Base-by-base conservation (phyloP, 2,329 filamentous ascomycete species). In the Fusarium equiseti region DNA sequence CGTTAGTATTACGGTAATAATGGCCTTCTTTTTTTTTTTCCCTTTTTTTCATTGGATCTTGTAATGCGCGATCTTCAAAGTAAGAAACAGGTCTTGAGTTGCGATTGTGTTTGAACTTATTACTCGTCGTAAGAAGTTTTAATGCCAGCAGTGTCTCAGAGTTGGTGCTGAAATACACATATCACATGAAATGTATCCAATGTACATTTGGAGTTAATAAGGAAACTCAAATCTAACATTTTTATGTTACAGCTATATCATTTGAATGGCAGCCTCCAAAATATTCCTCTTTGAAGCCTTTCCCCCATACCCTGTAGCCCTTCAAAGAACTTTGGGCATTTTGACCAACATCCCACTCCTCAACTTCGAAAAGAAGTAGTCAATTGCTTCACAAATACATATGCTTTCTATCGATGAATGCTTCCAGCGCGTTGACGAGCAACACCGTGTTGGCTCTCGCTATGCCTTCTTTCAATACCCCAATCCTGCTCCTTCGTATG, bases 361-460 rank as follows among this genome's bases (percentile, higher is more conserved):
- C 1, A 38, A 13, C 29, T 4, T 32, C 13, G 13, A 32, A 38
- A 38, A 16, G 16, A 18, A 38, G 9, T 5, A 2, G 5, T 11
- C 16, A n/a, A 2, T 38, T 18, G 3, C 16, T 38, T 38, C 9
- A 8, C 10, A 32, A 38, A 11, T 38, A 32, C 31, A 9, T 16
- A 38, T n/a, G 8, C 13, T 16, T 32, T n/a, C 27, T 38, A 57
- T 8, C 44, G 32, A 18, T 51, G 54, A 18, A 57, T 24, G 12
- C 54, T 57, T 24, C 54, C 54, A 8, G 18, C 43, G 2, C 44
- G 24, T 15, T 57, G 54, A 4, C 54, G 44, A 15, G 31, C 22
- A 22, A 40, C 54, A 11, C 54, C 54, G n/a, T 57, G 31, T 11
- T 35, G 42, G 2, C 15, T 35, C 29, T 56, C 53, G 4, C 29